phyloP scores from a whole-genome alignment of 768 basidiomycete genomes.

The Collybia mongolica region DNA sequence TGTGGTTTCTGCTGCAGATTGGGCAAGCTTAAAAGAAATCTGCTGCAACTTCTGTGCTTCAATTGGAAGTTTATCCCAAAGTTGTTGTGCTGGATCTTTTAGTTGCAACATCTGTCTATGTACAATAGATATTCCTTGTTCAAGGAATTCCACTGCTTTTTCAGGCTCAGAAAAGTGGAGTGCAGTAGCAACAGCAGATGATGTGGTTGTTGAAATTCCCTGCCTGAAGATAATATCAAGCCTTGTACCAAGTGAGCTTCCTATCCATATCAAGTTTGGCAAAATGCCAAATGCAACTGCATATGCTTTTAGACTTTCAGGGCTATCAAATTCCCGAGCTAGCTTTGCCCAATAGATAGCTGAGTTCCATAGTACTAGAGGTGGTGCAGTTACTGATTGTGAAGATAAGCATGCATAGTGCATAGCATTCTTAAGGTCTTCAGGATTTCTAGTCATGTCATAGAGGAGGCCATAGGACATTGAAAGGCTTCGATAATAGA shows the following conservation, averaged over 20 bases:
- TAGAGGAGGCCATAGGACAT: background rate
- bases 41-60: conserved; percentile 2
- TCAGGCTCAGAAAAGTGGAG: conserved; percentile 5
- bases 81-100: background rate
- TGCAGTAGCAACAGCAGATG: conserved; percentile 8
- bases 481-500: background rate
- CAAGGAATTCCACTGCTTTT: conserved; percentile 12
- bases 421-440: background rate
- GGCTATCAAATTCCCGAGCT: background rate
- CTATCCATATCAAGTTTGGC: conserved; percentile 8
- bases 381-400: background rate
- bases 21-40: background rate
- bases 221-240: conserved; percentile 3
- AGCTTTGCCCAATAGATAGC: conserved; percentile 5
- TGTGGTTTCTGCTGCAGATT: background rate
- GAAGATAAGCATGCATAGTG: background rate
- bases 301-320: conserved; percentile 10
- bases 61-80: background rate
- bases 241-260: conserved; percentile 1
- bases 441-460: background rate
- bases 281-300: conserved; percentile 2
- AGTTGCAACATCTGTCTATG: conserved; percentile 6
- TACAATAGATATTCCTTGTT: conserved; percentile 9
- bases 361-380: conserved; percentile 5
- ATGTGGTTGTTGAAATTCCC: background rate